phyloP scores from a whole-genome alignment of 495 filamentous ascomycete genomes.

The Penicillium soppii region DNA sequence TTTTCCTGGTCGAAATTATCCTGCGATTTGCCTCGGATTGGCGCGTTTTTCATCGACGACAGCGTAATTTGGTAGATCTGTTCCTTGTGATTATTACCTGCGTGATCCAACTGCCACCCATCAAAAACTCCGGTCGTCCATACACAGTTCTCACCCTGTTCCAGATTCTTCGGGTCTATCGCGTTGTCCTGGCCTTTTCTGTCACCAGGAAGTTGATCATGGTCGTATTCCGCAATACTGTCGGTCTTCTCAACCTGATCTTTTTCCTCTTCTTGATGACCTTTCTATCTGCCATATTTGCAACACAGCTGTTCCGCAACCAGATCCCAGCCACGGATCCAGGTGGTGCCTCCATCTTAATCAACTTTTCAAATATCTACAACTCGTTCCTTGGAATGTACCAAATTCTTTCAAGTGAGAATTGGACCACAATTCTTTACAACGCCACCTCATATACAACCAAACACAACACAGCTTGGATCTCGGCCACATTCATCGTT shows the following conservation, averaged over 20 bases:
- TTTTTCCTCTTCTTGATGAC: conserved; percentile 95
- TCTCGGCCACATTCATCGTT: conserved; percentile 88
- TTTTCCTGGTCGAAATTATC: conserved; percentile 81
- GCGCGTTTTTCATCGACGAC: conserved; percentile 70
- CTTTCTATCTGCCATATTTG: conserved; percentile 90
- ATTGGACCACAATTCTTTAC: conserved; percentile 90
- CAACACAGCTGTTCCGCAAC: conserved; percentile 87
- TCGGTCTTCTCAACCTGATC: conserved; percentile 90
- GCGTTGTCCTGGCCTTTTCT: conserved; percentile 84
- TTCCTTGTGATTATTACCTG: conserved; percentile 74
- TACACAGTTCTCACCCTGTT: conserved; percentile 94
- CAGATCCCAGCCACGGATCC: conserved; percentile 64
- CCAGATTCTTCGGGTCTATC: conserved; percentile 89
- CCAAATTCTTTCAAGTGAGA: conserved; percentile 93
- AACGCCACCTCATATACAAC: conserved; percentile 68
- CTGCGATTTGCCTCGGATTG: conserved; percentile 76
- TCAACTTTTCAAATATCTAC: conserved; percentile 87
- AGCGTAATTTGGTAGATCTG: conserved; percentile 77
- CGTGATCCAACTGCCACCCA: conserved; percentile 81
- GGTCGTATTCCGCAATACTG: conserved; percentile 86
- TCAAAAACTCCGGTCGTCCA: conserved; percentile 69
- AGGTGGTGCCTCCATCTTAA: conserved; percentile 54
- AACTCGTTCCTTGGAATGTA: conserved; percentile 99
- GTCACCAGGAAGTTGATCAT: conserved; percentile 81
- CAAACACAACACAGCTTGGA: conserved; percentile 74